These are phyloP conservation scores for Fragilaria radians DNA, from an alignment of 108 stramenopile species.

Conservation along the genomic window DNA sequence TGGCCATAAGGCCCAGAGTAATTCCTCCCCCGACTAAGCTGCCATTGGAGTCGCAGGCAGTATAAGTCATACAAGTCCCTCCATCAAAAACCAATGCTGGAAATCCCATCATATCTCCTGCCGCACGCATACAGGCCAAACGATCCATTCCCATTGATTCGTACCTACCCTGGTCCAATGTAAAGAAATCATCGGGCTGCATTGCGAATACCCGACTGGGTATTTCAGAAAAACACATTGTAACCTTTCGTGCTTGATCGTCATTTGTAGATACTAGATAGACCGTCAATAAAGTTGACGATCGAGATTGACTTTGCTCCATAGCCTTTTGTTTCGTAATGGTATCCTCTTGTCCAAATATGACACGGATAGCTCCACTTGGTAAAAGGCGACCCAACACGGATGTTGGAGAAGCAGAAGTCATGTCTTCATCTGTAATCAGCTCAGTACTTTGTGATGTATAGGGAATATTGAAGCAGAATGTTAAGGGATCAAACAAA, in stretches of 20 bases:
- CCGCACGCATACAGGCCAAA: constrained; percentile 35
- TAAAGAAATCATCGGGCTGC: constrained; percentile 54
- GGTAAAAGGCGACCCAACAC: background rate
- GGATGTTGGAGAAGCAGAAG: too few relatives aligned
- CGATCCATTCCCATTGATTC: constrained; percentile 70
- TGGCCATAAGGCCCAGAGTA: constrained; percentile 40
- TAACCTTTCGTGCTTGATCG: constrained; percentile 18
- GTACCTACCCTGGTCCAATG: constrained; percentile 50
- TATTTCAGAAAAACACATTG: constrained; percentile 29
- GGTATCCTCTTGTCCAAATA: constrained; percentile 1
- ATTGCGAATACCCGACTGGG: constrained; percentile 43
- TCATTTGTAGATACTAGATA: constrained; percentile 62
- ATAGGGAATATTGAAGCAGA: too few relatives aligned
- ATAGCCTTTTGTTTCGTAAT: constrained; percentile 14
- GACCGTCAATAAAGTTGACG: constrained; percentile 24
- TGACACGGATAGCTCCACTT: background rate
- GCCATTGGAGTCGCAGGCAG: constrained; percentile 42
- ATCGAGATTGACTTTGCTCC: constrained; percentile 1
- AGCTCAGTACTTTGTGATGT: too few relatives aligned
- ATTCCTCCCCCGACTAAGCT: constrained; percentile 71
- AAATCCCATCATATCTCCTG: constrained; percentile 30
- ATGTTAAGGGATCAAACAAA: too few relatives aligned
- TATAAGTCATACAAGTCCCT: constrained; percentile 69
- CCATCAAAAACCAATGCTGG: constrained; percentile 63
- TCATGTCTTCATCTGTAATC: too few relatives aligned